Evolutionary conservation across 805 yeast species (phyloP).

Genomic region (Yarrowia keelungensis): DNA sequence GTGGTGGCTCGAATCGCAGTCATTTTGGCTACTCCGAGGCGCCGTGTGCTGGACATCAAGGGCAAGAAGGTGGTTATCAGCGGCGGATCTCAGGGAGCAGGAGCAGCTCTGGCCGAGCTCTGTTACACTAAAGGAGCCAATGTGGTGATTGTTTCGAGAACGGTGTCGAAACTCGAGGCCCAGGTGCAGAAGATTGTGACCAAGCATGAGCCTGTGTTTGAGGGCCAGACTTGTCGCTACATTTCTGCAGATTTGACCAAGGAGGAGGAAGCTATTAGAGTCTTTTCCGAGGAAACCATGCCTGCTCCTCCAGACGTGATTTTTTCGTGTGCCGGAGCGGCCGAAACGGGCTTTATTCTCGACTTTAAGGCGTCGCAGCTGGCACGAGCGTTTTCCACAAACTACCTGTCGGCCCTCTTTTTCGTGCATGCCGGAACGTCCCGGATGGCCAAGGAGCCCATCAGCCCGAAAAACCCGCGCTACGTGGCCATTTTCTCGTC

Average conservation of each 20-base stretch:
- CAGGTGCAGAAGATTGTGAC: slow-evolving; percentile 57
- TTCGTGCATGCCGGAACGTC: slow-evolving; percentile 66
- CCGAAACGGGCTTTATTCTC: slow-evolving; percentile 76
- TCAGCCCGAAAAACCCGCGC: slow-evolving; percentile 49
- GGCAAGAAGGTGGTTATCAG: slow-evolving; percentile 71
- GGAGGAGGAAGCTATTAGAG: slow-evolving; percentile 58
- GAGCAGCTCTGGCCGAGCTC: slow-evolving; percentile 73
- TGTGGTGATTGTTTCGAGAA: slow-evolving; percentile 79
- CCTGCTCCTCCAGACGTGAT: slow-evolving; percentile 68
- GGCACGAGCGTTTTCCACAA: slow-evolving; percentile 65
- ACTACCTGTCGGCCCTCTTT: slow-evolving; percentile 76
- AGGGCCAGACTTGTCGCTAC: slow-evolving; percentile 53
- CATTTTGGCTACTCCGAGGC: slow-evolving; percentile 4
- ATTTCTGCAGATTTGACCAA: slow-evolving; percentile 69
- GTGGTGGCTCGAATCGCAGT: slow-evolving; percentile 32
- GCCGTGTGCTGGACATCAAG: slow-evolving; percentile 41
- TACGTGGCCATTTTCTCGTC: slow-evolving; percentile 74
- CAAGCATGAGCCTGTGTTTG: slow-evolving; percentile 37
- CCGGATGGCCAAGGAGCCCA: slow-evolving; percentile 47
- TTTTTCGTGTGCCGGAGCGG: slow-evolving; percentile 86
- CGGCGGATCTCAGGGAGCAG: slow-evolving; percentile 96
- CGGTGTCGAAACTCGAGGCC: slow-evolving; percentile 61
- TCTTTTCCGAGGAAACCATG: slow-evolving; percentile 52
- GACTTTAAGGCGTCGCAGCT: slow-evolving; percentile 69
- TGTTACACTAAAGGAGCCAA: slow-evolving; percentile 63